Evolutionary conservation across 2,329 filamentous ascomycete genomes (phyloP).

Genomic region (Paracoccidioides lutzii): DNA sequence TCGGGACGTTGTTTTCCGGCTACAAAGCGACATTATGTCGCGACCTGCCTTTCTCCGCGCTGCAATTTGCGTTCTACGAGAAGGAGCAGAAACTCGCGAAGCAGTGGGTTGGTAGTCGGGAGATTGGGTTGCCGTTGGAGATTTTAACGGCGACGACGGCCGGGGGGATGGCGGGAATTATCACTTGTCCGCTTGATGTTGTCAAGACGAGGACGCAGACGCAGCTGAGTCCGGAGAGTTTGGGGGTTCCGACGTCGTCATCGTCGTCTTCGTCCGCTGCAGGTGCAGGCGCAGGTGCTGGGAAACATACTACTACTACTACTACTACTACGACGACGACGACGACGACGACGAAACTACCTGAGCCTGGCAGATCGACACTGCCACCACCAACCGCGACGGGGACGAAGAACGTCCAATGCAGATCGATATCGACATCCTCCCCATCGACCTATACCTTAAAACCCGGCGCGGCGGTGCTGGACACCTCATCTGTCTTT

Average conservation of each 20-base stretch:
- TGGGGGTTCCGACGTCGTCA: not conserved
- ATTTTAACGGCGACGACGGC: constrained; percentile 80
- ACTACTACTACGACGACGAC: not conserved
- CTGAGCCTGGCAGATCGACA: constrained; percentile 5
- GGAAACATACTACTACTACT: not conserved
- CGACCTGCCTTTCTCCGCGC: constrained; percentile 85
- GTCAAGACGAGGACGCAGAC: constrained; percentile 96
- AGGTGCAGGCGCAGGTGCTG: not conserved
- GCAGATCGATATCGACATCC: constrained; percentile 73
- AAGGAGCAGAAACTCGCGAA: constrained; percentile 77
- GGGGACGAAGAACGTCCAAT: constrained; percentile 36
- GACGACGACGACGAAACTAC: constrained; percentile 1
- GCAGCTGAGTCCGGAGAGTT: constrained; percentile 51
- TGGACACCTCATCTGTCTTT: constrained; percentile 82
- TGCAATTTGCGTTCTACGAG: constrained; percentile 98
- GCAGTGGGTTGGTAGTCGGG: constrained; percentile 61
- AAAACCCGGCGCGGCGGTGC: constrained; percentile 60
- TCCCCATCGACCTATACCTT: constrained; percentile 74
- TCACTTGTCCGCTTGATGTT: constrained; percentile 92
- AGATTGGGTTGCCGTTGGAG: constrained; percentile 76
- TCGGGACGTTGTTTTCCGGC: constrained; percentile 82
- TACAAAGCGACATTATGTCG: constrained; percentile 92
- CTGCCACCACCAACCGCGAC: not conserved
- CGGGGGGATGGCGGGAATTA: constrained; percentile 80
- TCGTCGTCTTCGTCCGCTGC: constrained; percentile 1